Percentiles rank a stretch among this genome's conserved stretches.
These are phyloP conservation scores for Passalora sequoiae DNA, from an alignment of 2,329 filamentous ascomycete species.

Conservation along the genomic window DNA sequence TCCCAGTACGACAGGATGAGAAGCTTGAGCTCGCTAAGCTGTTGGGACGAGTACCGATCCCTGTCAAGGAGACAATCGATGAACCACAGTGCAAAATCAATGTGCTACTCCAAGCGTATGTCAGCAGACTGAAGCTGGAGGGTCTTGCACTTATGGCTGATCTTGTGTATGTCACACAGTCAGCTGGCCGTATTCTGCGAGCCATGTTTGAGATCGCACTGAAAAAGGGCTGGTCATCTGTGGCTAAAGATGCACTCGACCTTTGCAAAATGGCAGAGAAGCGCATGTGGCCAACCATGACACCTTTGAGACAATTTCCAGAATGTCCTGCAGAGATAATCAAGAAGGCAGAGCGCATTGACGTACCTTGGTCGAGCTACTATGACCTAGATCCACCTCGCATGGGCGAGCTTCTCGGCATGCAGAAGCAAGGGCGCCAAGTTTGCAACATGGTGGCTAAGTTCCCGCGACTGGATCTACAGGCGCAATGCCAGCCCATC, in stretches of 20 bases:
- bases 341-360: constrained; percentile 88
- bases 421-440: constrained; percentile 79
- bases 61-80: constrained; percentile 95
- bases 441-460: constrained; percentile 85
- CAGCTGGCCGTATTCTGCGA: constrained; percentile 88
- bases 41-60: constrained; percentile 82
- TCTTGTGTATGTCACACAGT: constrained; percentile 97
- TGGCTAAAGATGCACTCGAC: constrained; percentile 86
- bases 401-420: constrained; percentile 88
- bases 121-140: constrained; percentile 88
- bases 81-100: constrained; percentile 98
- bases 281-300: constrained; percentile 99
- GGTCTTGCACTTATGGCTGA: constrained; percentile 96
- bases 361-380: constrained; percentile 88
- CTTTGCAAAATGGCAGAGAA: constrained; percentile 99
- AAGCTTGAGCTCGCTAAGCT: constrained; percentile 94
- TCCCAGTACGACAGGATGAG: constrained; percentile 94
- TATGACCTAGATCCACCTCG: constrained; percentile 94
- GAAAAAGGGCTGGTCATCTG: constrained; percentile 91
- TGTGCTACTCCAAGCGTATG: constrained; percentile 91
- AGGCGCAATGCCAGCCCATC: constrained; percentile 90
- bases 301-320: constrained; percentile 85
- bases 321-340: constrained; percentile 77
- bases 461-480: constrained; percentile 86
- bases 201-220: constrained; percentile 97